Evolutionary conservation across 2,329 filamentous ascomycete species (phyloP), one percentile per base, ranked within the genome.

Genomic region (Fusarium coicis): DNA sequence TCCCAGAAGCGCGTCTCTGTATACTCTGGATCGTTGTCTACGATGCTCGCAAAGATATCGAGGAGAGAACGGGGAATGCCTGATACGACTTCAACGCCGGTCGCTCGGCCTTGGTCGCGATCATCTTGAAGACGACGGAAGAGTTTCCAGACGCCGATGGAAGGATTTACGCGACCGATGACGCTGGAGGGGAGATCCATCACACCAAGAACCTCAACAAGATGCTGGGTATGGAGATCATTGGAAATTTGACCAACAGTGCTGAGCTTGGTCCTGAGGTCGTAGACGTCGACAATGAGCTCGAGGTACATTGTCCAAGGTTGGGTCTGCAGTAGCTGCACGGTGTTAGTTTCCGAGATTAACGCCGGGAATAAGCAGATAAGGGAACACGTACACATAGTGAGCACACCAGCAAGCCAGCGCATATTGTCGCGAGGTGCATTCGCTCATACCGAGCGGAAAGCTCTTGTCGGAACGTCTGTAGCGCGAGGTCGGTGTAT

Each of bases 221-320:
- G 42, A 47, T 77, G 75, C 0, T 54, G 69, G 10, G 65, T 70
- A n/a, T 66, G 61, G 5, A 61, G 21, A 26, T 77, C 64, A 7
- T 72, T 49, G 15, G 69, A 54, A 5, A 72, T 63, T 18, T 66
- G 58, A 10, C 63, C 59, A 21, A 64, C 18, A 3, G 61, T 47
- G 34, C 37, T 62, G 7, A 76, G 32, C 10, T 71, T 72, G 21
- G 64, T 68, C 4, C 54, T 62, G 4, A 77, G 49, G 4, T 72
- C 52, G 53, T 77, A 77, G 12, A 68, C 66, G 21, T 77, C 66
- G 36, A 63, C 69, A 40, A 77, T 77, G 9, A 76, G 59, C 14
- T 77, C 75, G 30, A 77, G 66, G 23, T 77, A 76, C 52, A 47
- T 74, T 14, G 75, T 75, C 70, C 70, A 77, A 12, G 64, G 72